Percentiles rank a stretch among this genome's conserved stretches.
These are phyloP conservation scores for Boeremia exigua DNA, from an alignment of 2,329 filamentous ascomycete genomes.

Conservation along the genomic window DNA sequence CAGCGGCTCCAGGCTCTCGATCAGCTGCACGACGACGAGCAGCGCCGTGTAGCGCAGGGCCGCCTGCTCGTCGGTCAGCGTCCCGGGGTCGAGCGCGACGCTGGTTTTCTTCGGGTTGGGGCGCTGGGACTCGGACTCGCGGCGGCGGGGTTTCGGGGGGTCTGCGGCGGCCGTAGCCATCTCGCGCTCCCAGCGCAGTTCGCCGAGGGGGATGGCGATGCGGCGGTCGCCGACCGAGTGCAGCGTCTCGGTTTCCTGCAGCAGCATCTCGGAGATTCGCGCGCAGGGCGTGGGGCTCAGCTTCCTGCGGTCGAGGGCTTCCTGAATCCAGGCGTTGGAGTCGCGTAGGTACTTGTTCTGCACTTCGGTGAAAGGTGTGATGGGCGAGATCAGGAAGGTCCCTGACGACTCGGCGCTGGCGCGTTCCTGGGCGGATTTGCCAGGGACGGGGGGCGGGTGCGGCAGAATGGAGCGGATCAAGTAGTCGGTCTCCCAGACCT, in stretches of 20 bases:
- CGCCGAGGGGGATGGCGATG: slow-evolving; percentile 84
- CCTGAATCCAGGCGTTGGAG: slow-evolving; percentile 82
- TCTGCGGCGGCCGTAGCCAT: slow-evolving; percentile 45
- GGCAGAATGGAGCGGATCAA: slow-evolving; percentile 82
- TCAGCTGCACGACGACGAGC: slow-evolving; percentile 79
- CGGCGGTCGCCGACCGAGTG: slow-evolving; percentile 74
- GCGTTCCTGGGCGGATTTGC: slow-evolving; percentile 66
- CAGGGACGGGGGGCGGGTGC: slow-evolving; percentile 69
- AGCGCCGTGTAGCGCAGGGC: slow-evolving; percentile 82
- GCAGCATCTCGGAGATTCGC: slow-evolving; percentile 73
- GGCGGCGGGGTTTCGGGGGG: slow-evolving; percentile 52
- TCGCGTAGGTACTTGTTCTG: slow-evolving; percentile 83
- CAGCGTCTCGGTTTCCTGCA: slow-evolving; percentile 79
- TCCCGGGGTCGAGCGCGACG: slow-evolving; percentile 49
- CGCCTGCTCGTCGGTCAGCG: slow-evolving; percentile 70
- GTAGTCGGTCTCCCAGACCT: slow-evolving; percentile 90
- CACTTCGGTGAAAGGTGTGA: slow-evolving; percentile 80
- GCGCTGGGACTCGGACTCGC: slow-evolving; percentile 59
- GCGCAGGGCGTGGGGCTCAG: slow-evolving; percentile 80
- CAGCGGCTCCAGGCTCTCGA: slow-evolving; percentile 83
- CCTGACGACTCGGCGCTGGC: slow-evolving; percentile 71
- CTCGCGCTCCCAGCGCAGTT: slow-evolving; percentile 86
- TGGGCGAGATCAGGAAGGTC: slow-evolving; percentile 81
- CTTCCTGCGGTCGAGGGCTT: slow-evolving; percentile 74
- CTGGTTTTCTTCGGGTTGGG: slow-evolving; percentile 41